Evolutionary conservation across 148 eudicot species (phyloP).

Genomic region (Camellia lanceoleosa): DNA sequence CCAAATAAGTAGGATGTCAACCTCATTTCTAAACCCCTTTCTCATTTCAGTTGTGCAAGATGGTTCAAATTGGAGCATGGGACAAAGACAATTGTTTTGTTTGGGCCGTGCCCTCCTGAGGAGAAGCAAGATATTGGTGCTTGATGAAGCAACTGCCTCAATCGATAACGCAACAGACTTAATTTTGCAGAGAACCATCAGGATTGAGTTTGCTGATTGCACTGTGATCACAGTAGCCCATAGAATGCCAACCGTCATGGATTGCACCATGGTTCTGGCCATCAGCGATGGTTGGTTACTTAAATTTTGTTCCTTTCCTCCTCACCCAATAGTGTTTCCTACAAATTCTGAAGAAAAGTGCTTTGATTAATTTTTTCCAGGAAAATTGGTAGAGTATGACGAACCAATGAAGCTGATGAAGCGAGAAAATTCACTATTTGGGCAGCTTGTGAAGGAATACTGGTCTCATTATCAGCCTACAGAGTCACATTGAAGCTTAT

Average conservation of each 20-base stretch:
- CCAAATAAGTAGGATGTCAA: too few relatives aligned
- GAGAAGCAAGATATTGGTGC: constrained; percentile 66
- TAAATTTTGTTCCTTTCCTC: neutral
- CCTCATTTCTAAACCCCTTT: neutral
- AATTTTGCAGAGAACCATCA: constrained; percentile 65
- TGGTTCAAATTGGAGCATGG: constrained; percentile 93
- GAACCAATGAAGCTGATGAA: constrained; percentile 66
- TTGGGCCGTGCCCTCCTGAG: constrained; percentile 74
- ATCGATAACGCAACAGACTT: constrained; percentile 72
- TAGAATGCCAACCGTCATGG: constrained; percentile 83
- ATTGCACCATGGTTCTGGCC: constrained; percentile 75
- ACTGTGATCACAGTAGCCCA: constrained; percentile 88
- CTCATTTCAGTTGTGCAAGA: constrained; percentile 61
- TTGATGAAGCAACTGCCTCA: constrained; percentile 88
- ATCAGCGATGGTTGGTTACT: constrained; percentile 58
- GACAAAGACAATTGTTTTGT: constrained; percentile 76
- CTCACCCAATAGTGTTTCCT: neutral
- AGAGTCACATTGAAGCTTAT: constrained; percentile 30
- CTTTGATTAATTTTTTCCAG: constrained; percentile 25
- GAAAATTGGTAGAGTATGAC: constrained; percentile 68
- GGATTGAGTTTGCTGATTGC: constrained; percentile 66
- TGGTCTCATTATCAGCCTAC: constrained; percentile 76
- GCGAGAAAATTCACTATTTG: constrained; percentile 61
- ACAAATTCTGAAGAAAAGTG: neutral
- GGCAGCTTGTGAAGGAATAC: constrained; percentile 68